These are phyloP conservation scores for Dioscorea cayenensis DNA, from an alignment of 116 monocot species.

Conservation along the genomic window DNA sequence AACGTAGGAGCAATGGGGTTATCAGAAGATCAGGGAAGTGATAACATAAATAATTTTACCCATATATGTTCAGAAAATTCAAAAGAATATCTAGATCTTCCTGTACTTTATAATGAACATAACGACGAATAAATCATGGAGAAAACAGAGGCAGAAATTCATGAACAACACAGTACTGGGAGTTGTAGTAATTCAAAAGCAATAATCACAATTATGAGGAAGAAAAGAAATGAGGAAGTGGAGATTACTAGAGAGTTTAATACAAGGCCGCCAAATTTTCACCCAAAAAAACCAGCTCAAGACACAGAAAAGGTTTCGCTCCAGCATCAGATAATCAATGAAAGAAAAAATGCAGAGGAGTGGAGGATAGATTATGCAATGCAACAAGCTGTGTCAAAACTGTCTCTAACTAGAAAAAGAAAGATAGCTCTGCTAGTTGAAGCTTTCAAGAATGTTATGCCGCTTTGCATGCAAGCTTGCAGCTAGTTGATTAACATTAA, in stretches of 20 bases:
- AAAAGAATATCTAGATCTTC: neutral
- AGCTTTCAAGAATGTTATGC: slow-evolving; percentile 49
- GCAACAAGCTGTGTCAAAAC: slow-evolving; percentile 21
- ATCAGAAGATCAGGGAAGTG: neutral
- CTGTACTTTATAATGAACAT: neutral
- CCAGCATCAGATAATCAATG: slow-evolving; percentile 35
- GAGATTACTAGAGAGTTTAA: slow-evolving; percentile 23
- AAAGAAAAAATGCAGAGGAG: slow-evolving; percentile 37
- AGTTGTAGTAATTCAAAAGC: slow-evolving; percentile 2
- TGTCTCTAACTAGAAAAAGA: slow-evolving; percentile 25
- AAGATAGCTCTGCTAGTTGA: slow-evolving; percentile 38
- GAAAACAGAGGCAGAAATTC: neutral
- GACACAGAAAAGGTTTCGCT: slow-evolving; percentile 35
- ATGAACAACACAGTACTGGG: neutral
- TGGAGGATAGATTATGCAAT: slow-evolving; percentile 48
- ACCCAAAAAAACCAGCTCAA: slow-evolving; percentile 17
- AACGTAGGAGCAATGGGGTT: neutral
- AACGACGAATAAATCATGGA: no score
- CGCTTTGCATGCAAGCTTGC: slow-evolving; percentile 44
- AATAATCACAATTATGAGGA: neutral
- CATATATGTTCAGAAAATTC: neutral
- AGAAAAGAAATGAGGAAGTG: slow-evolving; percentile 3
- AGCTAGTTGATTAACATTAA: slow-evolving; percentile 5
- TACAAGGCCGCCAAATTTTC: slow-evolving; percentile 24
- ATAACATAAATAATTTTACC: neutral